Conservation (phyloP, 805 yeast species). For the Metschnikowia similis region DNA sequence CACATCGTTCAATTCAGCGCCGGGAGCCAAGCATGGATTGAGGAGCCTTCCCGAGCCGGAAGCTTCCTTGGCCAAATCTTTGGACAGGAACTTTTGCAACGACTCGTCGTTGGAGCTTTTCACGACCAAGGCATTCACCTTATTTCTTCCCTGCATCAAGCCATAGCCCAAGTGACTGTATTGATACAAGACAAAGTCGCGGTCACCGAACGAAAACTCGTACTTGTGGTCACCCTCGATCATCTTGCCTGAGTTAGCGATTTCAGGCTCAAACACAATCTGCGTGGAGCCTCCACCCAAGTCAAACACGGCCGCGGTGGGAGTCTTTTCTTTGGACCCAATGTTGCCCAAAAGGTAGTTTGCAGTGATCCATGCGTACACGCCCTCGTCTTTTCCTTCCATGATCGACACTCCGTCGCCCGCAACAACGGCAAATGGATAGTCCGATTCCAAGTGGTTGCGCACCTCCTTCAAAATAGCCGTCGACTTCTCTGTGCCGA, state of each 20-base stretch:
- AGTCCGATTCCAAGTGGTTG: slow-evolving; percentile 67
- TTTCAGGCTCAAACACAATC: slow-evolving; percentile 94
- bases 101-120: slow-evolving; percentile 36
- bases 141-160: slow-evolving; percentile 87
- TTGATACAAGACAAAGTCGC: slow-evolving; percentile 80
- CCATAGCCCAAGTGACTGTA: slow-evolving; percentile 96
- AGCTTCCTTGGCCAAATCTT: slow-evolving; percentile 34
- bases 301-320: slow-evolving; percentile 96
- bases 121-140: slow-evolving; percentile 66
- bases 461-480: slow-evolving; percentile 76
- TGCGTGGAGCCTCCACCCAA: slow-evolving; percentile 99
- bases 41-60: slow-evolving; percentile 44
- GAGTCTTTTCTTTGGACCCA: slow-evolving; percentile 67
- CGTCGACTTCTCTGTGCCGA: slow-evolving; percentile 71
- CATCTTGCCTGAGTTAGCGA: slow-evolving; percentile 55
- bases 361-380: slow-evolving; percentile 97
- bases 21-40: slow-evolving; percentile 90
- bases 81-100: slow-evolving; percentile 21
- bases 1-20: slow-evolving; percentile 53
- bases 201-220: slow-evolving; percentile 72
- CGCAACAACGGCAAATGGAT: slow-evolving; percentile 87
- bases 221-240: slow-evolving; percentile 86
- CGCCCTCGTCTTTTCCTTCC: slow-evolving; percentile 98
- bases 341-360: slow-evolving; percentile 91
- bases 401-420: slow-evolving; percentile 86